These are phyloP conservation scores for Clarireedia paspali DNA, from an alignment of 2,329 filamentous ascomycete genomes.

Conservation along the genomic window DNA sequence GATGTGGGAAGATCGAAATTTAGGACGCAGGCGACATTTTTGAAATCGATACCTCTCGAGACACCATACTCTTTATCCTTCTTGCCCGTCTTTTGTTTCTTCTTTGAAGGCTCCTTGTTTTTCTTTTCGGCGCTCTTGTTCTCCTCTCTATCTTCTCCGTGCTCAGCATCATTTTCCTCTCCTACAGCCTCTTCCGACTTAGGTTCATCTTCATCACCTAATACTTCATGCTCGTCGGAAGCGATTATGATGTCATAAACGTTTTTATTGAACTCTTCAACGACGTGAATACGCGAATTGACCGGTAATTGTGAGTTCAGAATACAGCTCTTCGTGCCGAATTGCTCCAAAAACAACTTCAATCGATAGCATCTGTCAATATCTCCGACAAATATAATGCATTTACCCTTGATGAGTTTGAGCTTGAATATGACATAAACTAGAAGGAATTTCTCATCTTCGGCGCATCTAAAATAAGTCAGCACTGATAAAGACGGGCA, in stretches of 20 bases:
- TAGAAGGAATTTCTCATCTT: constrained; percentile 94
- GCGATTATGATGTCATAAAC: constrained; percentile 98
- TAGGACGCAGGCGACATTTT: constrained; percentile 87
- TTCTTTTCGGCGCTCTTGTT: constrained; percentile 24
- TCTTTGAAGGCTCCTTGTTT: constrained; percentile 42
- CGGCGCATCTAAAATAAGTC: constrained; percentile 56
- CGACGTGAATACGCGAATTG: constrained; percentile 87
- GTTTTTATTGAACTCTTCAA: constrained; percentile 94
- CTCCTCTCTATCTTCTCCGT: constrained; percentile 10
- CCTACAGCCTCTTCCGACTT: neutral
- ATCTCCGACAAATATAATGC: constrained; percentile 76
- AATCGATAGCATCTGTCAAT: constrained; percentile 86
- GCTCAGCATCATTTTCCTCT: constrained; percentile 32
- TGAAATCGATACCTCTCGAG: constrained; percentile 94
- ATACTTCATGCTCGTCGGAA: constrained; percentile 80
- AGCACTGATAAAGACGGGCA: constrained; percentile 7
- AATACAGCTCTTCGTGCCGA: constrained; percentile 87
- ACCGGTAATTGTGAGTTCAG: constrained; percentile 91
- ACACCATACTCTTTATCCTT: constrained; percentile 85
- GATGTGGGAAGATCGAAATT: constrained; percentile 93
- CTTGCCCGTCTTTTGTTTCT: constrained; percentile 58
- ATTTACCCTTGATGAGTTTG: constrained; percentile 88
- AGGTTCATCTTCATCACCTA: constrained; percentile 51
- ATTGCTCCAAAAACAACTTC: constrained; percentile 94
- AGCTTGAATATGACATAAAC: constrained; percentile 94